These are phyloP conservation scores for Colletotrichum sp. DNA, from an alignment of 2,329 filamentous ascomycete species.

Conservation along the genomic window DNA sequence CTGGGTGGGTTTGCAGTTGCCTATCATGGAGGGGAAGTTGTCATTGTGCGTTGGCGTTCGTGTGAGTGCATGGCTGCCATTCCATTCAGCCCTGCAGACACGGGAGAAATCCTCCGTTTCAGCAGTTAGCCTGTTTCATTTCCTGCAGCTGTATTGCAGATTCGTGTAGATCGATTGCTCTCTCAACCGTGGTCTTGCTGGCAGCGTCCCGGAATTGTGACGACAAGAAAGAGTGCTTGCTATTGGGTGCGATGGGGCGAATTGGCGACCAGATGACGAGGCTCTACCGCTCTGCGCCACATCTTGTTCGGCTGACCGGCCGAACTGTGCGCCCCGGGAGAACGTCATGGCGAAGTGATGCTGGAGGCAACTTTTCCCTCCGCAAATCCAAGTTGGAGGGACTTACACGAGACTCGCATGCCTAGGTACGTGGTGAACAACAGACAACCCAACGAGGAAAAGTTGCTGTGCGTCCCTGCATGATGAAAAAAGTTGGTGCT, in stretches of 20 bases:
- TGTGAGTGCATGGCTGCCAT: not conserved
- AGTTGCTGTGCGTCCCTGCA: constrained; percentile 14
- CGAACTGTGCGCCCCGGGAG: not conserved
- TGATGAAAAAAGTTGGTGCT: constrained; percentile 13
- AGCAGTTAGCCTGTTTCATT: constrained; percentile 11
- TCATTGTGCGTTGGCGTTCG: constrained; percentile 5
- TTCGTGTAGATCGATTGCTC: not conserved
- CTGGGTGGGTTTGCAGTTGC: not conserved
- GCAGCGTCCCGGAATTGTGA: not conserved
- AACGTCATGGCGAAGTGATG: not conserved
- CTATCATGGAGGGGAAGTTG: not conserved
- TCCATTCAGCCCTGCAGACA: constrained; percentile 14
- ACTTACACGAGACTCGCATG: not conserved
- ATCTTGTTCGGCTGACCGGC: not conserved
- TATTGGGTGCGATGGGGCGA: not conserved
- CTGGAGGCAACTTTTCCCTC: not conserved
- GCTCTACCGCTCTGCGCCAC: not conserved
- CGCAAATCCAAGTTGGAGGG: not conserved
- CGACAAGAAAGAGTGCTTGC: not conserved
- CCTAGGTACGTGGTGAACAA: not conserved
- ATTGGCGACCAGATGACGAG: not conserved
- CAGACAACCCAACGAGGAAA: constrained; percentile 2
- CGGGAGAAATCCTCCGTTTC: not conserved
- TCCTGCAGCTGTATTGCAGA: not conserved
- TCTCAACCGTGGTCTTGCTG: not conserved